Percentiles rank a stretch among this genome's conserved stretches.
phyloP scores from a whole-genome alignment of 495 filamentous ascomycete genomes.

The Hypoxylon trugodes region DNA sequence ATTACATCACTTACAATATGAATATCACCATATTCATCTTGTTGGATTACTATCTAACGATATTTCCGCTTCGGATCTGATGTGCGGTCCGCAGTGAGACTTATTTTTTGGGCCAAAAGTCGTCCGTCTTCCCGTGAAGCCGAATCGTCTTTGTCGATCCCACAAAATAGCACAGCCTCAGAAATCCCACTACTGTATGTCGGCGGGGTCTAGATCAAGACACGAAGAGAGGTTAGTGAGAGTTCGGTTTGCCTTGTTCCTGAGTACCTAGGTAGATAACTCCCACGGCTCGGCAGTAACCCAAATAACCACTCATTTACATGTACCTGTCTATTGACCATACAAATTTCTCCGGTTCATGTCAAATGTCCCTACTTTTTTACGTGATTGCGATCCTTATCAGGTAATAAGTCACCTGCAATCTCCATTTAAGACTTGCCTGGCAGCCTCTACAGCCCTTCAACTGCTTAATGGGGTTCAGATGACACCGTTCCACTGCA shows the following conservation, averaged over 20 bases:
- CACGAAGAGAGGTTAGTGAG: background rate
- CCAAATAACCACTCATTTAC: background rate
- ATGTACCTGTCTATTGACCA: background rate
- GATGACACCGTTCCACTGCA: slow-evolving; percentile 24
- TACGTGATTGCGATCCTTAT: slow-evolving; percentile 12
- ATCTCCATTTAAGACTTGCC: slow-evolving; percentile 20
- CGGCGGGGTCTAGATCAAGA: slow-evolving; percentile 6
- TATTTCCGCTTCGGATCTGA: background rate
- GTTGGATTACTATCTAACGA: background rate
- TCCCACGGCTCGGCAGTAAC: slow-evolving; percentile 29
- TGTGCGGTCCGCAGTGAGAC: background rate
- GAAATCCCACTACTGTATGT: background rate
- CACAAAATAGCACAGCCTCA: slow-evolving; percentile 18
- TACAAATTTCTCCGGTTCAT: background rate
- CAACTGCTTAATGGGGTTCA: background rate
- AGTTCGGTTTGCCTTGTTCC: slow-evolving; percentile 16
- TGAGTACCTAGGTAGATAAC: slow-evolving; percentile 11
- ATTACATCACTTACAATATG: slow-evolving; percentile 9
- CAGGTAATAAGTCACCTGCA: slow-evolving; percentile 24
- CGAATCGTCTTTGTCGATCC: background rate
- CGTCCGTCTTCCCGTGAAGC: background rate
- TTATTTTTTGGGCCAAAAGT: background rate
- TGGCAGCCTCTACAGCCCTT: slow-evolving; percentile 9
- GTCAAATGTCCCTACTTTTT: background rate
- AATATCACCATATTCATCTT: slow-evolving; percentile 2